Percentiles rank a stretch among this genome's conserved stretches.
Conservation (phyloP, 306 rosid genomes). For the Gynostemma pentaphyllum region DNA sequence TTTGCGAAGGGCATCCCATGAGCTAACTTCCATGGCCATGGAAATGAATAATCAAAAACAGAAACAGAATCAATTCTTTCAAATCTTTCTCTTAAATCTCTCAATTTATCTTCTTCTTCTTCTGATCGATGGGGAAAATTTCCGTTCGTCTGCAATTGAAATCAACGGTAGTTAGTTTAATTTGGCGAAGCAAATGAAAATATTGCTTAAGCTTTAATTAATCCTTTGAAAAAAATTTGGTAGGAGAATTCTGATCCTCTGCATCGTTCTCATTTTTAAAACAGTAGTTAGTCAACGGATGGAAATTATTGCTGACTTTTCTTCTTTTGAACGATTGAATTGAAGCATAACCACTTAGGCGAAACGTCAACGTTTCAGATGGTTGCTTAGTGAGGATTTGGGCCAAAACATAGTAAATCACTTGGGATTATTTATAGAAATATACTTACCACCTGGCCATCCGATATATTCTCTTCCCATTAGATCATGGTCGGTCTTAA, state of each 20-base stretch:
- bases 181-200: constrained; percentile 13
- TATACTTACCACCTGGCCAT: no score
- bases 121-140: background rate
- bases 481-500: no score
- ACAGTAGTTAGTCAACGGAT: background rate
- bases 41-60: background rate
- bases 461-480: no score
- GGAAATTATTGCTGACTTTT: background rate
- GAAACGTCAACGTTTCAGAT: background rate
- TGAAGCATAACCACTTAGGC: no score
- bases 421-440: no score
- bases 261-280: background rate
- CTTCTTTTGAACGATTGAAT: background rate
- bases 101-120: background rate
- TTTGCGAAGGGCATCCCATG: constrained; percentile 96
- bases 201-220: constrained; percentile 18
- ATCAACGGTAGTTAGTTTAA: constrained; percentile 18
- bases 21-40: constrained; percentile 58
- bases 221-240: background rate
- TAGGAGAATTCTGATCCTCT: background rate
- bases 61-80: constrained; percentile 1
- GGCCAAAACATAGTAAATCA: no score
- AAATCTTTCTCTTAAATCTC: background rate
- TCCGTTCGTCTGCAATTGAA: constrained; percentile 24
- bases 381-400: background rate